phyloP scores from a whole-genome alignment of 2,329 filamentous ascomycete genomes.

The Emergomyces orientalis region DNA sequence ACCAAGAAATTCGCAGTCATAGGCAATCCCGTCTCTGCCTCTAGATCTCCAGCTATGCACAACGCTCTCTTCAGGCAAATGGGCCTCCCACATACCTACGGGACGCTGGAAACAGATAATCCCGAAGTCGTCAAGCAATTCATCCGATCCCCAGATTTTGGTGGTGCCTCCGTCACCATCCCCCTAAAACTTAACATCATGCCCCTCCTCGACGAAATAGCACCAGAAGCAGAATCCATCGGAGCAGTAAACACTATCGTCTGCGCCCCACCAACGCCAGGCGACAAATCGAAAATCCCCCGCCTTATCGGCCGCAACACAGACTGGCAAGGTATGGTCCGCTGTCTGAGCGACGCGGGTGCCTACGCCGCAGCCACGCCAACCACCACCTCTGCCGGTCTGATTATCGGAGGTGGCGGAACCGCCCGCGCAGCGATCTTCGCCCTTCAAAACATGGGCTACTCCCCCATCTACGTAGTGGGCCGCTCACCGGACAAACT shows the following conservation, averaged over 20 bases:
- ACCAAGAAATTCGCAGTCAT: slow-evolving; percentile 76
- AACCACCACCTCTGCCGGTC: slow-evolving; percentile 44
- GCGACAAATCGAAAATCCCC: slow-evolving; percentile 34
- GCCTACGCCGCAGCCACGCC: slow-evolving; percentile 38
- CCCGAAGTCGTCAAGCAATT: slow-evolving; percentile 52
- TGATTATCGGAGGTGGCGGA: slow-evolving; percentile 85
- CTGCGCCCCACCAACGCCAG: slow-evolving; percentile 37
- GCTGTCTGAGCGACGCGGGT: slow-evolving; percentile 62
- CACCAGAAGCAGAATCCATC: slow-evolving; percentile 68
- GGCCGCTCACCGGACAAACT: slow-evolving; percentile 66
- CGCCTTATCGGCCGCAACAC: slow-evolving; percentile 81
- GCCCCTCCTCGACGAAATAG: slow-evolving; percentile 66
- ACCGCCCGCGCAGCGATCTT: slow-evolving; percentile 88
- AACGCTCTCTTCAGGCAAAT: slow-evolving; percentile 68
- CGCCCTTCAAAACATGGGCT: slow-evolving; percentile 73
- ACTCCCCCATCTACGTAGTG: slow-evolving; percentile 75
- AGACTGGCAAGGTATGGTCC: slow-evolving; percentile 87
- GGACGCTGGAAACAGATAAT: slow-evolving; percentile 61
- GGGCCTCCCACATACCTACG: slow-evolving; percentile 80
- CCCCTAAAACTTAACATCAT: slow-evolving; percentile 88
- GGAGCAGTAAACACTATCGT: slow-evolving; percentile 94
- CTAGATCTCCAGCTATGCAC: slow-evolving; percentile 79
- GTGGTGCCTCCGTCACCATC: slow-evolving; percentile 91
- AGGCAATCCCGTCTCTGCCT: slow-evolving; percentile 72
- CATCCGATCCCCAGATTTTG: slow-evolving; percentile 66